Percentiles rank a stretch among this genome's conserved stretches.
These are phyloP conservation scores for Penicillium simplicissimum DNA, from an alignment of 495 filamentous ascomycete genomes.

Conservation along the genomic window DNA sequence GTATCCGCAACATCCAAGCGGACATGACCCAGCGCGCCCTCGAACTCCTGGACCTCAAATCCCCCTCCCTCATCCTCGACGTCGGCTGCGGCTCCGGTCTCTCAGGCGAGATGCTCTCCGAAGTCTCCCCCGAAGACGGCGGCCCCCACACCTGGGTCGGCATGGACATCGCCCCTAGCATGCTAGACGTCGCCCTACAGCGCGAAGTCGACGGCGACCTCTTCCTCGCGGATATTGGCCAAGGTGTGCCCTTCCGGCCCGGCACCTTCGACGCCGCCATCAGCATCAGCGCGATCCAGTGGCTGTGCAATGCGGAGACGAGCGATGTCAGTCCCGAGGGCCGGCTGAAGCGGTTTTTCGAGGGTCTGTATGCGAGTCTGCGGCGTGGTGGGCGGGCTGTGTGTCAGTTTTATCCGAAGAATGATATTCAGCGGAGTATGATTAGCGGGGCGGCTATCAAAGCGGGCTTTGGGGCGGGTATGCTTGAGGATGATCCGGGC, in stretches of 20 bases:
- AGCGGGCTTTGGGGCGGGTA: conserved; percentile 92
- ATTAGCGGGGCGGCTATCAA: conserved; percentile 84
- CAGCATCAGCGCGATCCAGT: conserved; percentile 91
- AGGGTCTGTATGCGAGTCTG: conserved; percentile 83
- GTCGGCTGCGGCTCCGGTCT: conserved; percentile 94
- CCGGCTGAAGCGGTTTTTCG: conserved; percentile 81
- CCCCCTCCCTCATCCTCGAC: conserved; percentile 87
- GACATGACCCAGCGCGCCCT: conserved; percentile 93
- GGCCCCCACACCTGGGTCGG: conserved; percentile 92
- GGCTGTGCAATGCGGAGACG: conserved; percentile 94
- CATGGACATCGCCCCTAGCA: conserved; percentile 90
- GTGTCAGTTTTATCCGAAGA: conserved; percentile 97
- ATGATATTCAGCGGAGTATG: conserved; percentile 88
- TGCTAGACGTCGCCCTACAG: conserved; percentile 90
- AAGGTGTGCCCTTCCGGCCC: conserved; percentile 90
- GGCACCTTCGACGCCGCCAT: conserved; percentile 95
- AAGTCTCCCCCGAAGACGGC: conserved; percentile 61
- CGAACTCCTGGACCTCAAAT: conserved; percentile 77
- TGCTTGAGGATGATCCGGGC: conserved; percentile 91
- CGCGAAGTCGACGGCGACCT: conserved; percentile 91
- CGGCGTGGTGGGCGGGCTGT: conserved; percentile 86
- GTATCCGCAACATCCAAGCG: conserved; percentile 92
- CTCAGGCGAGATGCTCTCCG: conserved; percentile 87
- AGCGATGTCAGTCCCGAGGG: conserved; percentile 76
- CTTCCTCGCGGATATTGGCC: conserved; percentile 88